Percentiles rank a stretch among this genome's conserved stretches.
These are phyloP conservation scores for Aspergillus awamori DNA, from an alignment of 2,329 filamentous ascomycete genomes.

Conservation along the genomic window DNA sequence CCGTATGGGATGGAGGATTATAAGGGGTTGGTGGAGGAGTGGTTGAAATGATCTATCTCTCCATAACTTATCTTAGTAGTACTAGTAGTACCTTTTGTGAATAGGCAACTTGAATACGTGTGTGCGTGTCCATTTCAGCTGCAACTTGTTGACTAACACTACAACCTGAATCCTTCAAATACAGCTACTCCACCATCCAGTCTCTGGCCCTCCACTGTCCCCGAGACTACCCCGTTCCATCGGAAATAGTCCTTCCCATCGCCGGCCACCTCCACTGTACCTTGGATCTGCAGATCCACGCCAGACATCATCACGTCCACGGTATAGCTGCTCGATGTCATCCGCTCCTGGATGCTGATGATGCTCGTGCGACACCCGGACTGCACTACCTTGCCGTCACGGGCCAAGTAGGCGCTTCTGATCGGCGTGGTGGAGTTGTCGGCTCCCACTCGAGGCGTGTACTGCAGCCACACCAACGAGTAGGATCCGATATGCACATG, in stretches of 20 bases:
- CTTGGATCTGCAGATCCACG: slow-evolving; percentile 20
- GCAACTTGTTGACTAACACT: background rate
- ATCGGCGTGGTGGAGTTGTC: slow-evolving; percentile 25
- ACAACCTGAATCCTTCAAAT: slow-evolving; percentile 29
- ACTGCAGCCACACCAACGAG: slow-evolving; percentile 51
- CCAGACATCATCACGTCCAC: slow-evolving; percentile 15
- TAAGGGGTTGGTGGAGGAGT: slow-evolving; percentile 46
- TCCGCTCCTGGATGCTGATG: slow-evolving; percentile 16
- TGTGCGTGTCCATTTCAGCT: background rate
- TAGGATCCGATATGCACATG: slow-evolving; percentile 48
- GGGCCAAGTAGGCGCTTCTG: slow-evolving; percentile 35
- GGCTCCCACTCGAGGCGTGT: slow-evolving; percentile 21
- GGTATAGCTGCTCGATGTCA: slow-evolving; percentile 15
- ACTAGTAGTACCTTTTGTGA: too few species aligned
- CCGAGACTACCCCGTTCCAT: slow-evolving; percentile 27
- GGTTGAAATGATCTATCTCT: slow-evolving; percentile 22
- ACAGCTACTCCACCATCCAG: slow-evolving; percentile 23
- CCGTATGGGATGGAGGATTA: slow-evolving; percentile 48
- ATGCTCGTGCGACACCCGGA: slow-evolving; percentile 27
- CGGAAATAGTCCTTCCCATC: slow-evolving; percentile 23
- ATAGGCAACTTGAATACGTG: background rate
- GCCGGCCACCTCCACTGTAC: slow-evolving; percentile 13
- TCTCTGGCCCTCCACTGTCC: slow-evolving; percentile 4
- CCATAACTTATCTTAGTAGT: too few species aligned
- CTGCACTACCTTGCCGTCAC: slow-evolving; percentile 30